A percentile compares a stretch with the other conserved stretches of the same genome.
Conservation (phyloP, 2,329 filamentous ascomycete genomes). For the Calonectria ilicicola region DNA sequence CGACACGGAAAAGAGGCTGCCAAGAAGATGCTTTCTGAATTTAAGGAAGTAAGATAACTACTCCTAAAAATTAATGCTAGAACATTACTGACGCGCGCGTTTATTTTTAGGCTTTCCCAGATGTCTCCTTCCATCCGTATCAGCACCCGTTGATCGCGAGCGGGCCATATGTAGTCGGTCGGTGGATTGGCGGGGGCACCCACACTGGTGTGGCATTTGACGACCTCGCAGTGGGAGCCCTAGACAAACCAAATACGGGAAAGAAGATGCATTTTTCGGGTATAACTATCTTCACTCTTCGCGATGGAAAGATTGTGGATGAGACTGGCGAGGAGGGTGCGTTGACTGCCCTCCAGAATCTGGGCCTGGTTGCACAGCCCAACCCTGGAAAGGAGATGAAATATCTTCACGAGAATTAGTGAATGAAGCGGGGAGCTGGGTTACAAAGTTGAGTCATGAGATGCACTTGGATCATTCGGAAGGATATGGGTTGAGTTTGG, state of each 20-base stretch:
- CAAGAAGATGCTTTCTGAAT: background rate
- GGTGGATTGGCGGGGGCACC: background rate
- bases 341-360: no score
- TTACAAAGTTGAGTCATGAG: no score
- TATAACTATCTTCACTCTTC: background rate
- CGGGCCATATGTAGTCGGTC: background rate
- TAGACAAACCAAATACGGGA: background rate
- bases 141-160: background rate
- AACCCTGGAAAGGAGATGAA: background rate
- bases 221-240: no score
- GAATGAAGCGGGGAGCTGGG: no score
- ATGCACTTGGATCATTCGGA: no score
- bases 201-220: no score
- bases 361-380: no score
- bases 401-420: background rate
- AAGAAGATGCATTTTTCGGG: background rate
- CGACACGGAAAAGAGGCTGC: background rate
- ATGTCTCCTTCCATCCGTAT: background rate
- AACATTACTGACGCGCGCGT: background rate
- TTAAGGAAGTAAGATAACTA: background rate
- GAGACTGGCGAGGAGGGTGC: no score
- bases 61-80: background rate
- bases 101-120: background rate
- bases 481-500: no score
- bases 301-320: background rate